Conservation (phyloP, 129 eudicot species). For the Tagetes patula region DNA sequence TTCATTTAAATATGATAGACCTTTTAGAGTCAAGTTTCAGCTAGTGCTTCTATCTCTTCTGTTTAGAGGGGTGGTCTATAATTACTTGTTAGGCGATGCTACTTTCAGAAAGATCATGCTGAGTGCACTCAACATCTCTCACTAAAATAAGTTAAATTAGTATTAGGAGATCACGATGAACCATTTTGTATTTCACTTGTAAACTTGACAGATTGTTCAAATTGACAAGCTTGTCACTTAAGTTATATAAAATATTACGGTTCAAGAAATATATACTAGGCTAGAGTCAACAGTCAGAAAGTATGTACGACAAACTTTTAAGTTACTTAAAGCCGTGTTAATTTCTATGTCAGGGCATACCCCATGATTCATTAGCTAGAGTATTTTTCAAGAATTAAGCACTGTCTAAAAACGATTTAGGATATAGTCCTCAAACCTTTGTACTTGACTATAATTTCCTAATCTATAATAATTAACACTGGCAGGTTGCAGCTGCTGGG, state of each 20-base stretch:
- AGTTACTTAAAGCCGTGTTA: neutral
- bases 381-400: neutral
- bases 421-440: neutral
- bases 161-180: constrained; percentile 6
- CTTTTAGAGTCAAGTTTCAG: neutral
- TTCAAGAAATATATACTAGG: neutral
- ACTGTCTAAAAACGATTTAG: neutral
- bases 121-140: constrained; percentile 1
- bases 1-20: neutral
- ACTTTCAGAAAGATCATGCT: neutral
- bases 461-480: constrained; percentile 14
- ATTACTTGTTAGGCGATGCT: constrained; percentile 5
- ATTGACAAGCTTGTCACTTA: neutral
- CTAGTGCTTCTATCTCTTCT: constrained; percentile 4
- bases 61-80: neutral
- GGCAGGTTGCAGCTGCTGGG: constrained; percentile 93
- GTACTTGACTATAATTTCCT: constrained; percentile 8
- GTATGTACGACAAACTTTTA: neutral
- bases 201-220: neutral
- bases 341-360: neutral
- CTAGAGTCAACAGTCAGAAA: neutral
- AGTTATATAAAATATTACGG: neutral
- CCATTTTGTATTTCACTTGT: neutral
- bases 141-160: neutral
- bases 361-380: neutral